Conservation (phyloP, 1,284 basidiomycete species). For the Mycosarcoma maydis region DNA sequence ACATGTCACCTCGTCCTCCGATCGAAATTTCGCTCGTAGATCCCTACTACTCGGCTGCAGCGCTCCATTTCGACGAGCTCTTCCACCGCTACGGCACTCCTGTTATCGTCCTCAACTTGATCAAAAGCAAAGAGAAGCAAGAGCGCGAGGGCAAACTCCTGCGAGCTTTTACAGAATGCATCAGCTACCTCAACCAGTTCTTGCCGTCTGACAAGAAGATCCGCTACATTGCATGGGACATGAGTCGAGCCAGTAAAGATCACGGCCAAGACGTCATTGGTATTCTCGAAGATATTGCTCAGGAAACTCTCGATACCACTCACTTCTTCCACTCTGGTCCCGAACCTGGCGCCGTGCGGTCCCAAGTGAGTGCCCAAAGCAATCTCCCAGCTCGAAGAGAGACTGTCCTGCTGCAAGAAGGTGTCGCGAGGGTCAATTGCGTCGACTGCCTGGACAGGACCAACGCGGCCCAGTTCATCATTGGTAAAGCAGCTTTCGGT, state of each 20-base stretch:
- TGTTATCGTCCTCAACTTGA: constrained; percentile 92
- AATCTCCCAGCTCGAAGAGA: constrained; percentile 24
- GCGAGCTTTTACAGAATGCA: constrained; percentile 90
- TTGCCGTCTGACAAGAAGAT: constrained; percentile 81
- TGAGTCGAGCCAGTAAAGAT: constrained; percentile 73
- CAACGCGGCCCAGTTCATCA: constrained; percentile 97
- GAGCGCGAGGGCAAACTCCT: constrained; percentile 93
- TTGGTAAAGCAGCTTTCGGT: constrained; percentile 92
- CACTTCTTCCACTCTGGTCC: constrained; percentile 84
- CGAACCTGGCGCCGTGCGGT: constrained; percentile 47
- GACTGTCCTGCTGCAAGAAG: constrained; percentile 83
- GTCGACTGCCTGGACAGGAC: constrained; percentile 92
- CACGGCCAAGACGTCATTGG: constrained; percentile 96
- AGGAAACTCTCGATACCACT: constrained; percentile 89
- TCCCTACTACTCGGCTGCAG: constrained; percentile 92
- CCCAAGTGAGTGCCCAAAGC: neutral
- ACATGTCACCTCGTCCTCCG: constrained; percentile 89
- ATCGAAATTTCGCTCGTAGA: constrained; percentile 91
- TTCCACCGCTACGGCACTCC: constrained; percentile 90
- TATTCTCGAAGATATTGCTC: constrained; percentile 92
- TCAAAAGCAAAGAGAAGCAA: constrained; percentile 73
- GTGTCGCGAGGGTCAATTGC: constrained; percentile 74
- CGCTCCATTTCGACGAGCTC: constrained; percentile 91
- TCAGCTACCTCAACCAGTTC: constrained; percentile 94
- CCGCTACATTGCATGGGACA: constrained; percentile 94